Conservation (phyloP, 768 basidiomycete genomes). For the Crucibulum laeve region DNA sequence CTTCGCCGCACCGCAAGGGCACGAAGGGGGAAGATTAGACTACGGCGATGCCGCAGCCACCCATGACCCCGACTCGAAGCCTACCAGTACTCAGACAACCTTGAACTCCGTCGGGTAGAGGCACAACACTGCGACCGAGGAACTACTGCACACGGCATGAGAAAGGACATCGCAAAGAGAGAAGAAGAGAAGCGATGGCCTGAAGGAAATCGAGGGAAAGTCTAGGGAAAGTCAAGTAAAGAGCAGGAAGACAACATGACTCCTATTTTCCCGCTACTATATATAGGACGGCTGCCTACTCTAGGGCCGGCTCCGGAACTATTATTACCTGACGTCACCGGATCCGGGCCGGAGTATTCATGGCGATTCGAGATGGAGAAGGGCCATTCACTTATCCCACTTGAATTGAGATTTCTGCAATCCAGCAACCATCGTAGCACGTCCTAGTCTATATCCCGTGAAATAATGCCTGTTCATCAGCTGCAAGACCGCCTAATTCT, state of each 20-base stretch:
- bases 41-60: neutral
- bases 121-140: neutral
- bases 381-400: too few relatives aligned
- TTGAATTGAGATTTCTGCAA: too few relatives aligned
- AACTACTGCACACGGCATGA: neutral
- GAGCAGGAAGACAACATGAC: neutral
- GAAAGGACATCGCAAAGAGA: neutral
- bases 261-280: neutral
- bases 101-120: neutral
- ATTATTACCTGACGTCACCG: neutral
- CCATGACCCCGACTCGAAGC: neutral
- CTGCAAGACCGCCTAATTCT: constrained; percentile 32
- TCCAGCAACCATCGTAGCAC: too few relatives aligned
- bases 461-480: neutral
- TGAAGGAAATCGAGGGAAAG: too few relatives aligned
- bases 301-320: neutral
- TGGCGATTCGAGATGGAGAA: too few relatives aligned
- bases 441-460: too few relatives aligned
- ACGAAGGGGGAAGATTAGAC: neutral
- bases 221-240: neutral
- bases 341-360: neutral
- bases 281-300: neutral
- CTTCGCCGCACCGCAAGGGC: neutral
- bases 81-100: neutral
- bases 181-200: neutral